These are phyloP conservation scores for Acorus gramineus DNA, from an alignment of 106 monocot genomes.

Conservation along the genomic window DNA sequence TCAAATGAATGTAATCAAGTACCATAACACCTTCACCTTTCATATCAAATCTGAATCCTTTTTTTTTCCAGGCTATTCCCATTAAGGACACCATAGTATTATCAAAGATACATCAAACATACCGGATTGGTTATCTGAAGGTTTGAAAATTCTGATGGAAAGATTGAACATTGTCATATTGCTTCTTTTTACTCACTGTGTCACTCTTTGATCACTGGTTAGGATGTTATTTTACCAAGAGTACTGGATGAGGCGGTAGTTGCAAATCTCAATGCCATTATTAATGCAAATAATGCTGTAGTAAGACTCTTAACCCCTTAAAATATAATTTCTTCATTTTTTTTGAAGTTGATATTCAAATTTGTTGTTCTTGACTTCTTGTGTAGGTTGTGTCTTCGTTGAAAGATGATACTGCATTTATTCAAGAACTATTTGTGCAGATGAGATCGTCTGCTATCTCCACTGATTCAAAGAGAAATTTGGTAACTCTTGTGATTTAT, in stretches of 20 bases:
- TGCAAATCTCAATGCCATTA: constrained; percentile 70
- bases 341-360: not conserved
- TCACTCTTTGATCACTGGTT: not conserved
- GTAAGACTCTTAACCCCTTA: constrained; percentile 38
- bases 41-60: not conserved
- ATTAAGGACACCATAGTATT: constrained; percentile 65
- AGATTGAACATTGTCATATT: too few relatives aligned
- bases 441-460: constrained; percentile 65
- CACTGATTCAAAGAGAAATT: constrained; percentile 58
- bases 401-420: constrained; percentile 87
- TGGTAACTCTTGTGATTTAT: constrained; percentile 32
- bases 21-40: too few relatives aligned
- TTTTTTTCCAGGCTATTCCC: constrained; percentile 36
- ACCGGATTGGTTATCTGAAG: constrained; percentile 91
- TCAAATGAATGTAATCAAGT: too few relatives aligned
- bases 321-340: not conserved
- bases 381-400: constrained; percentile 71
- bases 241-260: constrained; percentile 69
- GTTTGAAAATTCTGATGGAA: constrained; percentile 21
- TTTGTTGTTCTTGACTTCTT: constrained; percentile 4
- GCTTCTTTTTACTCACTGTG: too few relatives aligned
- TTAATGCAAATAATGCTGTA: constrained; percentile 67
- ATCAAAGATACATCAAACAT: constrained; percentile 91
- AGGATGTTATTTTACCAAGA: constrained; percentile 91
- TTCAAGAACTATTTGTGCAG: constrained; percentile 75